Percentiles rank a stretch among this genome's conserved stretches.
Conservation (phyloP, 2,329 filamentous ascomycete genomes). For the Scopulariopsis brevicaulis region DNA sequence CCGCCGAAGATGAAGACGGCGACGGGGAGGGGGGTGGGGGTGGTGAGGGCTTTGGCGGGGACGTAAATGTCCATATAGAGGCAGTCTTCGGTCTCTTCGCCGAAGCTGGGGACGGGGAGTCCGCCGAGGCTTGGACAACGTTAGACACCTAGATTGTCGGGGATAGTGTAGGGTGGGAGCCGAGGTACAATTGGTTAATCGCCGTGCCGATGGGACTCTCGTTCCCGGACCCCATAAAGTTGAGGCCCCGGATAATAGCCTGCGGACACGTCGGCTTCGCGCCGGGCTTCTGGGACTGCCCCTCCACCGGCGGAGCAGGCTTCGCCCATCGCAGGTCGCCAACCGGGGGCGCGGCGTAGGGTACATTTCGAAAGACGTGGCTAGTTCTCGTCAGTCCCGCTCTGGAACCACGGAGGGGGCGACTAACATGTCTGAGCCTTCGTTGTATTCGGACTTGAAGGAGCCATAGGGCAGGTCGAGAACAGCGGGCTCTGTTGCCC, state of each 20-base stretch:
- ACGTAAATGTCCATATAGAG: slow-evolving; percentile 38
- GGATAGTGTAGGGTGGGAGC: background rate
- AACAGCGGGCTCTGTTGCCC: slow-evolving; percentile 4
- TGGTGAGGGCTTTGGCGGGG: slow-evolving; percentile 25
- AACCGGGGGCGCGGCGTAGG: slow-evolving; percentile 28
- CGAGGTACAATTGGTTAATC: slow-evolving; percentile 19
- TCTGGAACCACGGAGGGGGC: background rate
- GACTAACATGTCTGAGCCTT: slow-evolving; percentile 8
- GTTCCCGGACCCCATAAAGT: slow-evolving; percentile 19
- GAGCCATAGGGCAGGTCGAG: slow-evolving; percentile 9
- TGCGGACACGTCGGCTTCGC: slow-evolving; percentile 9
- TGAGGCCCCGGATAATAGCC: slow-evolving; percentile 12
- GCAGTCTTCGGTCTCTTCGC: slow-evolving; percentile 28
- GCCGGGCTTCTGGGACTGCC: slow-evolving; percentile 5
- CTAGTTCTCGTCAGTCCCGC: background rate
- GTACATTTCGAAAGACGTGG: slow-evolving; percentile 26
- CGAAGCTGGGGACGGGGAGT: slow-evolving; percentile 18
- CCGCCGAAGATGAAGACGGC: slow-evolving; percentile 34
- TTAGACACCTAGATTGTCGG: background rate
- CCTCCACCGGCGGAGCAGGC: slow-evolving; percentile 20
- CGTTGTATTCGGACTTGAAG: slow-evolving; percentile 7
- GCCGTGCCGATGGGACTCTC: slow-evolving; percentile 17
- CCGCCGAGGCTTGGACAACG: slow-evolving; percentile 14
- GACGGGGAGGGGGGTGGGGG: slow-evolving; percentile 26
- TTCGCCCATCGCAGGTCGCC: slow-evolving; percentile 26